Percentiles rank a stretch among this genome's conserved stretches.
Evolutionary conservation across 2,329 filamentous ascomycete species (phyloP).

Genomic region (Penicillium corylophilum): DNA sequence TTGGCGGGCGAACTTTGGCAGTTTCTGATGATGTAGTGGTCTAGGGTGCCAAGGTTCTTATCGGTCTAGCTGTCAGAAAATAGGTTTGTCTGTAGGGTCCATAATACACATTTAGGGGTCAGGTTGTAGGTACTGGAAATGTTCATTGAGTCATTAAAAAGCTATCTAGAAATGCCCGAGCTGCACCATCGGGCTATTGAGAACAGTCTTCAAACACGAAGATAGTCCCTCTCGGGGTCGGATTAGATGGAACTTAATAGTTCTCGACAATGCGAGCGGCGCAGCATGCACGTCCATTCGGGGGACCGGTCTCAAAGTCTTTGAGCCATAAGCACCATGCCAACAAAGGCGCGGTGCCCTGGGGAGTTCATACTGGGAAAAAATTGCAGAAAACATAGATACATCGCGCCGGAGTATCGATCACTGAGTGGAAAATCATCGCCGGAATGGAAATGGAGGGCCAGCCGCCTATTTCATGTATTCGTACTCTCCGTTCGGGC

Average conservation of each 20-base stretch:
- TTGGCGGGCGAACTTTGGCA: background rate
- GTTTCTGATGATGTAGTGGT: background rate
- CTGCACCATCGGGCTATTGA: background rate
- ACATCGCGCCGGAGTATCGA: background rate
- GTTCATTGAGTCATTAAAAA: background rate
- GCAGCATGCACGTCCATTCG: background rate
- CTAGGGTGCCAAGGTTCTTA: too few species aligned
- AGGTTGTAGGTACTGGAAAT: background rate
- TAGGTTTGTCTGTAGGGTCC: too few species aligned
- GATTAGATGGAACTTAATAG: background rate
- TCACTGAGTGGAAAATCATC: background rate
- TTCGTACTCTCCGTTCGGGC: conserved; percentile 17
- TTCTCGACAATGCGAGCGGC: background rate
- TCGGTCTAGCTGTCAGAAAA: background rate
- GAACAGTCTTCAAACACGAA: background rate
- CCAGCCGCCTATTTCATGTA: conserved; percentile 11
- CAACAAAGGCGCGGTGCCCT: background rate
- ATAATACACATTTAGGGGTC: too few species aligned
- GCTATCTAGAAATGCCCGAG: background rate
- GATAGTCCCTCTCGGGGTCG: background rate
- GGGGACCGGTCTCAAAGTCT: background rate
- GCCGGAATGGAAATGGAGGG: background rate
- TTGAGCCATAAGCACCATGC: background rate
- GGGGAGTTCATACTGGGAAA: background rate
- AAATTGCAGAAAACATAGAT: background rate